Base-by-base conservation (phyloP, 2,329 filamentous ascomycete species). In the Dactylellina cionopaga region DNA sequence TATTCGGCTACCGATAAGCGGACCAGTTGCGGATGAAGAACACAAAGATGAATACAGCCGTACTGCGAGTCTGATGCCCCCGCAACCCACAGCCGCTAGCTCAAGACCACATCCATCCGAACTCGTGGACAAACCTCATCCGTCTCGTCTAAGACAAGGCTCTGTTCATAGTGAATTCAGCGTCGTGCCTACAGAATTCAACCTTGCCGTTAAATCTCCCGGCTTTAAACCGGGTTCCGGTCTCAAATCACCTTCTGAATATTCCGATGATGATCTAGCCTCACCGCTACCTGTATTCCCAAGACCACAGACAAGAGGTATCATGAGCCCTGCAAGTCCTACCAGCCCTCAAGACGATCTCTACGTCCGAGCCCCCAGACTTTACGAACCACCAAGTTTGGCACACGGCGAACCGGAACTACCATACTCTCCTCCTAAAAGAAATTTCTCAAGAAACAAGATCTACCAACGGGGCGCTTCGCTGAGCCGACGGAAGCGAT, bases 41-140 rank as follows among this genome's bases (percentile, higher is more conserved):
- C 49, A 55, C 24, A 49, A 63, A 29, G 56, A 70, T 33, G 65
- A 70, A 55, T 70, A 70, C 49, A 52, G 10, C 17, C 65, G 65
- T 1, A 70, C 65, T 5, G 47, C 65, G 17, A 58, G 47, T 13
- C 27, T 62, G 5, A 46, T 70, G 15, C 65, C 65, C 2, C 1
- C 31, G 10, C 15, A n/a, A 15, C 39, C 55, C 10, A 11, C 39
- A 15, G 46, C 43, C 13, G 25, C 35, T 5, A 15, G 6, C n/a
- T 4, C 39, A 37, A 37, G 56, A 47, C 55, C 56, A 19, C 65
- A 70, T 17, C 65, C 65, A 5, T 62, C 65, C 43, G 31, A 66
- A 44, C 35, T 63, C 5, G 11, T 24, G 1, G 11, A 9, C 11
- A 39, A 35, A 29, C 17, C 19, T n/a, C 51, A 55, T 35, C 51